These are phyloP conservation scores for Gentiana dahurica DNA, from an alignment of 257 asterid genomes.

Conservation along the genomic window DNA sequence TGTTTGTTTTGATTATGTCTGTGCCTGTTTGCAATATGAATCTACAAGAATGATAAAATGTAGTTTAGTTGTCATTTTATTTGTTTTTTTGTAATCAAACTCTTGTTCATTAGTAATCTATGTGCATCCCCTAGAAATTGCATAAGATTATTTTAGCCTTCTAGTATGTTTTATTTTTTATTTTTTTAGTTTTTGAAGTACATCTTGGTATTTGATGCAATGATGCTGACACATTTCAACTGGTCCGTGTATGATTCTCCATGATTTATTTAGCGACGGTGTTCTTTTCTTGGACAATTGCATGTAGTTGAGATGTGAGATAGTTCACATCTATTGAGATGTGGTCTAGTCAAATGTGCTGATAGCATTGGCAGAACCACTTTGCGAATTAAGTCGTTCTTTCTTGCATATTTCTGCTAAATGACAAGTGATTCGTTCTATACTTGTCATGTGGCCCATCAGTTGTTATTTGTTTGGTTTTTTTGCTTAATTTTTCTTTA, in stretches of 20 bases:
- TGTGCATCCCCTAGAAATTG: not conserved
- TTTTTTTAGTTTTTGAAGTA: too few species aligned
- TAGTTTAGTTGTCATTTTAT: too few species aligned
- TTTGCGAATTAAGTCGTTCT: not conserved
- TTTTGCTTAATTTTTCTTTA: not conserved
- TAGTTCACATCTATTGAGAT: too few species aligned
- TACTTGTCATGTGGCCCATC: not conserved
- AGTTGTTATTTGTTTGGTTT: not conserved
- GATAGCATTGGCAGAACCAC: not conserved
- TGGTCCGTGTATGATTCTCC: too few species aligned
- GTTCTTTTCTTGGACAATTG: too few species aligned
- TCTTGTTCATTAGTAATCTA: not conserved
- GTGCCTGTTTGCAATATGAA: conserved; percentile 9
- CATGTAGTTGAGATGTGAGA: too few species aligned
- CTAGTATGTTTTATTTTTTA: too few species aligned
- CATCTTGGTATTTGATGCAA: too few species aligned
- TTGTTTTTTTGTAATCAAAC: not conserved
- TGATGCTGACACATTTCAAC: too few species aligned
- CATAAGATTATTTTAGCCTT: too few species aligned
- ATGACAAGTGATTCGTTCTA: not conserved
- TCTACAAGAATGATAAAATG: not conserved
- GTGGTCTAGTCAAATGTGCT: too few species aligned
- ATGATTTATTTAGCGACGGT: too few species aligned
- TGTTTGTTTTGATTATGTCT: not conserved
- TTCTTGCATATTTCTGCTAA: not conserved